A percentile compares a stretch with the other conserved stretches of the same genome.
Evolutionary conservation across 2,329 filamentous ascomycete genomes (phyloP).

Genomic region (Zelopaecilomyces penicillatus): DNA sequence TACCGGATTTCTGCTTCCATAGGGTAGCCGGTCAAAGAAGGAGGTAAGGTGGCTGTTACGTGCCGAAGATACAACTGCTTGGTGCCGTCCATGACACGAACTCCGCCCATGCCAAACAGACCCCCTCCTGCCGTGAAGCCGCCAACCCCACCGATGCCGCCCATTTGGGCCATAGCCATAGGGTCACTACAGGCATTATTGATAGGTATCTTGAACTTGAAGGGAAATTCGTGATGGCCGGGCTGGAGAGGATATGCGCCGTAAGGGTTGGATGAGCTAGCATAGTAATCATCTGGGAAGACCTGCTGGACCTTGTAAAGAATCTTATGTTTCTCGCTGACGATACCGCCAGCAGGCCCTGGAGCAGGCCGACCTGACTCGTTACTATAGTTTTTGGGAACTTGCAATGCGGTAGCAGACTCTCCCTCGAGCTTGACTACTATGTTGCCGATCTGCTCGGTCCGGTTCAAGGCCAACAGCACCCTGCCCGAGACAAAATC

Average conservation of each 20-base stretch:
- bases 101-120: constrained; percentile 41
- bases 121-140: constrained; percentile 38
- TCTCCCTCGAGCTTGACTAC: constrained; percentile 80
- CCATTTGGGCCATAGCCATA: constrained; percentile 43
- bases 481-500: constrained; percentile 61
- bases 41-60: constrained; percentile 78
- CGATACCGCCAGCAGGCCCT: constrained; percentile 31
- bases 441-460: constrained; percentile 64
- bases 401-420: constrained; percentile 55
- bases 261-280: constrained; percentile 30
- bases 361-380: constrained; percentile 28
- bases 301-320: constrained; percentile 66
- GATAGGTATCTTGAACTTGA: constrained; percentile 68
- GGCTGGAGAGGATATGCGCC: constrained; percentile 53
- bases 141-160: constrained; percentile 45
- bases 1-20: constrained; percentile 86
- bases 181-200: constrained; percentile 62
- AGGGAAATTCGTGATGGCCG: constrained; percentile 68
- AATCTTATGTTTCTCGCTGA: constrained; percentile 60
- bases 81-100: constrained; percentile 55
- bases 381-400: constrained; percentile 38
- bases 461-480: constrained; percentile 48
- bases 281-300: constrained; percentile 52
- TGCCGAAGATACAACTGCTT: constrained; percentile 58
- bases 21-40: constrained; percentile 79